Base-by-base conservation (phyloP, 768 basidiomycete species). In the Tylopilus sp. region DNA sequence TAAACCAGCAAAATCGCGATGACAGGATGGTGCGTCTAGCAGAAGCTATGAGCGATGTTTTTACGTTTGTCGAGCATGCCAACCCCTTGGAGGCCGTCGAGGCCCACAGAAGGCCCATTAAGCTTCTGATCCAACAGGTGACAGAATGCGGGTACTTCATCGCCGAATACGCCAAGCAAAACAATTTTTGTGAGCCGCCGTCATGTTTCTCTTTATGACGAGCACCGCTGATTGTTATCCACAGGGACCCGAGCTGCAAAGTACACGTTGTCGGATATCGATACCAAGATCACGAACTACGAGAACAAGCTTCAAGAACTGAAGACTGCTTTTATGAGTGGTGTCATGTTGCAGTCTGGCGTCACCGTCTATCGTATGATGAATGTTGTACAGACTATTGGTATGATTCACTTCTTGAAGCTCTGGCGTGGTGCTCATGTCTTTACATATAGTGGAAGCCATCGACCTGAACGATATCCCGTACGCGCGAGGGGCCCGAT, bases 121-220 rank as follows among this genome's bases (percentile, higher is more conserved):
- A 17, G 36, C 31, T 45, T 43, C 24, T 63, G n/a, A 45, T 63
- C 25, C 63, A 50, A 12, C 62, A 63, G 16, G 53, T 63, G 36
- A 61, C 62, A 24, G 62, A 63, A 43, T 63, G 61, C 33, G 62
- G 62, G 7, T 64, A 64, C 28, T 63, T 63, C 48, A 61, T 63
- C 17, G n/a, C 55, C 2, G 62, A 63, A 40, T 64, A 64, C 9
- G 45, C 56, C 28, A 64, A 55, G 19, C 52, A 57, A 30, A 45
- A 38, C 9, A 54, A 12, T 16, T 64, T 63, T 19, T 64, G 62
- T 63, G 2, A 24, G 62, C 57, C 11, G 2, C 40, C 19, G 3
- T 34, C 17, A 7, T n/a, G n/a, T n/a, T n/a, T n/a, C n/a, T 3
- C 28, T 30, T 48, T 36, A 17, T 26, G 7, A 24, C 21, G 0